Evolutionary conservation across 768 basidiomycete species (phyloP), one percentile per base, ranked within the genome.

Genomic region (Phaeotremella fagi): DNA sequence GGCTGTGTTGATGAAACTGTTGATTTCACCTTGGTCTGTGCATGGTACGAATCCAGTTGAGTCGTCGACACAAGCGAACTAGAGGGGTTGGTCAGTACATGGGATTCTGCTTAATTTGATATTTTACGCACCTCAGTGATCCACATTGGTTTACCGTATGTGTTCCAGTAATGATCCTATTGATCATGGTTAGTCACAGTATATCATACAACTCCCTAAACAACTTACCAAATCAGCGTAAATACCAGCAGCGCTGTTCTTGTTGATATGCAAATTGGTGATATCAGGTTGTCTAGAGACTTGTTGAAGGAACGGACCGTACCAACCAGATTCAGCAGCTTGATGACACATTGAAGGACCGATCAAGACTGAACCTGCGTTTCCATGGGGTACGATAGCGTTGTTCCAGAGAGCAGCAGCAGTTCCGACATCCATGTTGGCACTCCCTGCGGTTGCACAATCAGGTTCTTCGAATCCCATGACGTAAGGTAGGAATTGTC

Each of bases 401-500:
- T 53, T 38, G 54, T 71, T 62, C 70, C 70, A 71, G 20, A 66
- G 50, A n/a, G 42, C 38, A 18, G 63, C 64, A 22, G 29, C 52
- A 9, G 57, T 49, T 14, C 22, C 18, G n/a, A 60, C 53, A 23
- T 58, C 60, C 36, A 68, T 52, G 31, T 54, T 57, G 11, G 66
- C 57, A 29, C 57, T 60, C 25, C 66, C 66, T 15, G 54, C 51
- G 29, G 62, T 50, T n/a, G 61, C 18, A 48, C 70, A 72, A 43
- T 72, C 70, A 26, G 70, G 70, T 44, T 72, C 70, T 46, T 72
- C 68, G 45, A 61, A 67, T 3, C 68, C 70, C 20, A 71, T 60
- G 44, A 71, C 51, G 50, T 67, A 72, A 12, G 64, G 64, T 35
- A 45, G 41, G 7, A 64, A 65, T 3, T 57, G 51, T 26, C 24